Evolutionary conservation across 768 basidiomycete species (phyloP).

Genomic region (Neoboletus subvelutipes): DNA sequence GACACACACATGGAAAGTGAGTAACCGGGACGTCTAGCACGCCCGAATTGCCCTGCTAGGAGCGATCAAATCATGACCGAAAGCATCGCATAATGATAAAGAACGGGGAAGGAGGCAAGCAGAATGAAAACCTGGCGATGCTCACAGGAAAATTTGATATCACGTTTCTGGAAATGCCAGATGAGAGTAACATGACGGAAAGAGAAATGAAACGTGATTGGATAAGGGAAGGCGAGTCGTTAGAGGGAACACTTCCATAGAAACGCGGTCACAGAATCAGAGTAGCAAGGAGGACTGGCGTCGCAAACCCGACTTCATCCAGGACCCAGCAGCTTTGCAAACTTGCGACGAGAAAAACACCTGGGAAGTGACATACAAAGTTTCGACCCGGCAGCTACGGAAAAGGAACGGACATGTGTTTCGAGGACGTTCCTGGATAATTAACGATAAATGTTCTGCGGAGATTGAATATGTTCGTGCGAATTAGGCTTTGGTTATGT

Average conservation of each 20-base stretch:
- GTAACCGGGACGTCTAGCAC: slow-evolving; percentile 20
- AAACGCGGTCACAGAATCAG: slow-evolving; percentile 11
- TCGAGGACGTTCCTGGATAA: slow-evolving; percentile 35
- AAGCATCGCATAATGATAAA: slow-evolving; percentile 31
- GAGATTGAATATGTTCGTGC: slow-evolving; percentile 35
- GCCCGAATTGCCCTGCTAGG: slow-evolving; percentile 24
- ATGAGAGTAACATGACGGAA: slow-evolving; percentile 9
- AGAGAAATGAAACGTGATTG: slow-evolving; percentile 24
- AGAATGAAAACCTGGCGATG: slow-evolving; percentile 30
- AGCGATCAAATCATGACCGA: slow-evolving; percentile 32
- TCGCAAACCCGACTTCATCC: background rate
- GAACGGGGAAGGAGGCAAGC: slow-evolving; percentile 14
- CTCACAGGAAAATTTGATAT: slow-evolving; percentile 35
- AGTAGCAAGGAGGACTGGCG: background rate
- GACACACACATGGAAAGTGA: slow-evolving; percentile 24
- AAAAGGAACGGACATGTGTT: slow-evolving; percentile 19
- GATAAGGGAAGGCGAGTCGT: slow-evolving; percentile 4
- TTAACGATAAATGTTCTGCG: slow-evolving; percentile 30
- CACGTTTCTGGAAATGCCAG: slow-evolving; percentile 32
- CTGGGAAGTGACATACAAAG: slow-evolving; percentile 18
- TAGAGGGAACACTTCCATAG: slow-evolving; percentile 21
- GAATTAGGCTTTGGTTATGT: slow-evolving; percentile 39
- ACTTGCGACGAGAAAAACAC: slow-evolving; percentile 1
- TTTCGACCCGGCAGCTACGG: slow-evolving; percentile 19
- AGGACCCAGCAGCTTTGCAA: background rate